phyloP scores from a whole-genome alignment of 73 alveolate genomes.

The Paramecium biaurelia region DNA sequence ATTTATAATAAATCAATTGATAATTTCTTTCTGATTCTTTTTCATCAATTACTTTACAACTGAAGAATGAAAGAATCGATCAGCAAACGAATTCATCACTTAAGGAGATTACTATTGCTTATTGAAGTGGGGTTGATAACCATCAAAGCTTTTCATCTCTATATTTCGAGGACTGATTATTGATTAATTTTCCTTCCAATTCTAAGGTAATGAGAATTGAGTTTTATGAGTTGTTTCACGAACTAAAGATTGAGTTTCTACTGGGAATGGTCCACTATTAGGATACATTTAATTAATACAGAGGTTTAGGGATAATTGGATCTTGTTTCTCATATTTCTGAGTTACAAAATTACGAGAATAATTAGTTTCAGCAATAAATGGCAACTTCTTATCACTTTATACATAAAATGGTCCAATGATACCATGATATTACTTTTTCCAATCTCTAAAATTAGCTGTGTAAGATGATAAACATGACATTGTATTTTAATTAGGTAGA shows the following conservation, averaged over 20 bases:
- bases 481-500: neutral
- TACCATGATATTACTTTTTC: slow-evolving; percentile 34
- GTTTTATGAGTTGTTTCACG: neutral
- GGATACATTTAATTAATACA: neutral
- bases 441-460: neutral
- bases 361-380: slow-evolving; percentile 37
- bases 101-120: neutral
- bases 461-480: neutral
- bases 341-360: neutral
- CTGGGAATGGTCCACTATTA: slow-evolving; percentile 35
- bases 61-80: neutral
- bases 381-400: neutral
- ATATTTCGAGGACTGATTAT: neutral
- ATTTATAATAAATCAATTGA: neutral
- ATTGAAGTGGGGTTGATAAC: slow-evolving; percentile 7
- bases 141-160: neutral
- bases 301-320: neutral
- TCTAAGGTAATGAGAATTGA: neutral
- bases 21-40: neutral
- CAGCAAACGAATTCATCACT: neutral
- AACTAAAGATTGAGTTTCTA: neutral
- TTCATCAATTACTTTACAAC: neutral
- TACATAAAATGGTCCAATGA: neutral
- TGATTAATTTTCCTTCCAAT: neutral
- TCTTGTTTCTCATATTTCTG: neutral